Percentiles rank a stretch among this genome's conserved stretches.
phyloP scores from a whole-genome alignment of 306 rosid species.

The Trifolium subterraneum region DNA sequence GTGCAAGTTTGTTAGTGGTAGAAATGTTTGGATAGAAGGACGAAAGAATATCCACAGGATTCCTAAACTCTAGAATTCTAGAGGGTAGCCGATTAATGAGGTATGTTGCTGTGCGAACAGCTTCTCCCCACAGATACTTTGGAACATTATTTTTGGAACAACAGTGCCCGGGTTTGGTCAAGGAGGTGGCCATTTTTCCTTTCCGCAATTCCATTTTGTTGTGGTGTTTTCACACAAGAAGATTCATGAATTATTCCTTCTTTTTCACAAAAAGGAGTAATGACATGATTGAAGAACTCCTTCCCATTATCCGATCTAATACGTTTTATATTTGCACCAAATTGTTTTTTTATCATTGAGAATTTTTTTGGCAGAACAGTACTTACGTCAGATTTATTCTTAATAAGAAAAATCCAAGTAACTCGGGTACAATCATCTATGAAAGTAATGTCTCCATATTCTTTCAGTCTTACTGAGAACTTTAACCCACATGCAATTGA shows the following conservation, averaged over 20 bases:
- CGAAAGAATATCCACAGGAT: neutral
- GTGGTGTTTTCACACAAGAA: neutral
- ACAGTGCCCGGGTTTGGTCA: neutral
- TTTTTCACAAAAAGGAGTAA: no score
- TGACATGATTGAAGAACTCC: no score
- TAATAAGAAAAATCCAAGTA: neutral
- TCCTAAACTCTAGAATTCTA: neutral
- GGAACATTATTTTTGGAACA: neutral
- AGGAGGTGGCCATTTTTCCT: neutral
- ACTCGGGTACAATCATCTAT: neutral
- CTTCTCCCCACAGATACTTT: neutral
- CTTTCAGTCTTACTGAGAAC: conserved; percentile 11
- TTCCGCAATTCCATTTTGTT: neutral
- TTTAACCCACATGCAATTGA: conserved; percentile 14
- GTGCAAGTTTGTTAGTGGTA: neutral
- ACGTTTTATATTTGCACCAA: neutral
- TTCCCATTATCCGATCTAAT: neutral
- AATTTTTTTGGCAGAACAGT: neutral
- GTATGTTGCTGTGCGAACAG: neutral
- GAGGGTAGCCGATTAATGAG: neutral
- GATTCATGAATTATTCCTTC: no score
- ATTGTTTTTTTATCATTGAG: neutral
- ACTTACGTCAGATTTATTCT: neutral
- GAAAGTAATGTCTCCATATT: neutral
- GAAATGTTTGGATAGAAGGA: neutral